Base-by-base conservation (phyloP, 1,139 yeast genomes). In the Geotrichum phurueaensis region DNA sequence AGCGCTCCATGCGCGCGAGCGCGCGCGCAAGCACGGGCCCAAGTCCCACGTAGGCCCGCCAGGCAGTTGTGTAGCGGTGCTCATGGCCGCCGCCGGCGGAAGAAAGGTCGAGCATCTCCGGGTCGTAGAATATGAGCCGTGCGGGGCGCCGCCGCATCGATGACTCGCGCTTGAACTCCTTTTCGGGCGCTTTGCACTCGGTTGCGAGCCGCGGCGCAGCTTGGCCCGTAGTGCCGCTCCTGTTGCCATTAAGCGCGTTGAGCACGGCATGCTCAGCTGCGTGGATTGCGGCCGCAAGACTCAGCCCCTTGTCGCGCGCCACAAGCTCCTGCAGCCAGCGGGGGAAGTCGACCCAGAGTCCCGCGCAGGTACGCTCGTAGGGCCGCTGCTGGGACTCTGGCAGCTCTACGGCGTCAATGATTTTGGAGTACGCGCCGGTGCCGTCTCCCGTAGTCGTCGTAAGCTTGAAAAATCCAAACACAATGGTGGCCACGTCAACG, bases 181-280 rank as follows among this genome's bases (percentile, higher is more conserved):
- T 94, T 66, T 89, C 96, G 0, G 99, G 97, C 0, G 98, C 97
- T 68, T 94, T 94, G 73, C 99, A 94, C 72, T 94, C 99, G 0
- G 98, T 90, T 59, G 82, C 82, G 18, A 94, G 80, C 67, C 92
- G 98, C 22, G 18, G 47, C n/a, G 20, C 47, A 3, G 20, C 47
- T 22, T 39, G 47, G 53, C 87, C 86, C 1, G 82, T 80, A 2
- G 84, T 83, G 27, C 84, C 78, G n/a, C 83, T 83, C 4, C 81
- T 67, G 0, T 91, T 12, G 25, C 22, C 25, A 29, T 29, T 29
- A 15, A 29, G 33, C 4, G 53, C 39, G 55, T 51, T 51, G 13
- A 43, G 49, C 0, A 92, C 76, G 0, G 90, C 90, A 76, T 94
- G 99, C 66, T 91, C 95, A 0, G 97, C 96, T 5, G 96, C 97